Percentiles rank a stretch among this genome's conserved stretches.
Conservation (phyloP, 441 rosid genomes). For the Kokia cookei region DNA sequence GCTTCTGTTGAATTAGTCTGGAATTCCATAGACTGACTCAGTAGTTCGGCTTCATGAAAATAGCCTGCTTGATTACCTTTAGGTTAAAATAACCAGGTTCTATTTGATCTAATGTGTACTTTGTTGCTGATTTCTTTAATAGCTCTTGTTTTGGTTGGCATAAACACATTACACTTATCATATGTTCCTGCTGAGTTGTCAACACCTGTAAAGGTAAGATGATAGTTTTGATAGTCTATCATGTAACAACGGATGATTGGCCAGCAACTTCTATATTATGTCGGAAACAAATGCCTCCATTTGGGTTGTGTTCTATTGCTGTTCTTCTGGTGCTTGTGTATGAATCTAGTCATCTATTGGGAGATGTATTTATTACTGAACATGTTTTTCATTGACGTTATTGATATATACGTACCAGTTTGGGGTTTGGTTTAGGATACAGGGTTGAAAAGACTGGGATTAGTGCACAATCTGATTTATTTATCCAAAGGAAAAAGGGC, state of each 20-base stretch:
- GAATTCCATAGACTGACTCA: not conserved
- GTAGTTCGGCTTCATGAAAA: not conserved
- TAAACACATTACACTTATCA: too few species aligned
- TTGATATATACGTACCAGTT: too few species aligned
- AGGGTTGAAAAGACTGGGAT: too few species aligned
- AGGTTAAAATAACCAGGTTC: not conserved
- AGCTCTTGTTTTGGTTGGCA: not conserved
- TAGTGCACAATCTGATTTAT: not conserved
- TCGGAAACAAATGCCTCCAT: not conserved
- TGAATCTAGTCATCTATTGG: too few species aligned
- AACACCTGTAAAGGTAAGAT: not conserved
- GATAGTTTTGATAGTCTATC: not conserved
- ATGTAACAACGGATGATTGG: not conserved
- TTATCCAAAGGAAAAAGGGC: not conserved
- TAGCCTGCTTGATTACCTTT: not conserved
- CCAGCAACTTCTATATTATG: not conserved
- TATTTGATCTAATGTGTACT: not conserved
- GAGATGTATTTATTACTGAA: not conserved
- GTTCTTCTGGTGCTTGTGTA: too few species aligned
- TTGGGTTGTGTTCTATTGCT: too few species aligned
- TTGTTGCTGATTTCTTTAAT: not conserved
- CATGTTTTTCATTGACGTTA: too few species aligned
- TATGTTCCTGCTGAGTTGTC: not conserved
- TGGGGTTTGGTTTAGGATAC: too few species aligned
- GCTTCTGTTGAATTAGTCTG: not conserved